A percentile compares a stretch with the other conserved stretches of the same genome.
phyloP scores from a whole-genome alignment of 2,329 filamentous ascomycete species.

The Xylariaceae sp. region DNA sequence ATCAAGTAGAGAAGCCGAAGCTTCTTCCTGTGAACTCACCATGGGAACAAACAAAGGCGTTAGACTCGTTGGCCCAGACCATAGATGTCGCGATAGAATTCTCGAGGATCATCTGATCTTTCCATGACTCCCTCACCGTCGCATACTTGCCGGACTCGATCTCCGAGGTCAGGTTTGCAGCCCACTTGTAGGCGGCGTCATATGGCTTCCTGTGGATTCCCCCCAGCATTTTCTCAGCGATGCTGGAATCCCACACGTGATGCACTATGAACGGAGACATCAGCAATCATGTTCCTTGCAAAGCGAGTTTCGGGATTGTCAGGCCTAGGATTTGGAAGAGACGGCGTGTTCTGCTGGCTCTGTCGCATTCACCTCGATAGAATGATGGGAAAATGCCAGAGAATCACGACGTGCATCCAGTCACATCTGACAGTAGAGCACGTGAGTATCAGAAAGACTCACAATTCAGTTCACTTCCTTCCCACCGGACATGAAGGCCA shows the following conservation, averaged over 20 bases:
- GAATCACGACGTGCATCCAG: not conserved
- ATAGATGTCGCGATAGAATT: conserved; percentile 53
- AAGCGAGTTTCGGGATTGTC: no score
- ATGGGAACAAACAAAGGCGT: conserved; percentile 57
- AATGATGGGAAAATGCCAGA: not conserved
- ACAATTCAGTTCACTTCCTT: conserved; percentile 51
- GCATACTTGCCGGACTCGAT: conserved; percentile 55
- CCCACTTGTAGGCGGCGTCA: conserved; percentile 50
- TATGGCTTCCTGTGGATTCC: conserved; percentile 47
- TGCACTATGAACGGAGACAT: conserved; percentile 41
- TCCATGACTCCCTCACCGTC: conserved; percentile 47
- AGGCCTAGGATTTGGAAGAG: no score
- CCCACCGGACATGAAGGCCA: conserved; percentile 60
- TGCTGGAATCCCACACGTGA: conserved; percentile 68
- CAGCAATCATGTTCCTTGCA: not conserved
- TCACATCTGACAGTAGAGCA: no score
- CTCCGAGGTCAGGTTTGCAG: conserved; percentile 47
- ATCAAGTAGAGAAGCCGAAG: not conserved
- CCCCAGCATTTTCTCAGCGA: conserved; percentile 61
- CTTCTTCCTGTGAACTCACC: conserved; percentile 37
- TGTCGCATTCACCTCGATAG: no score
- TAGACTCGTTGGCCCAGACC: conserved; percentile 60
- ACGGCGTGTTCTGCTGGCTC: no score
- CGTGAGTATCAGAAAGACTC: not conserved
- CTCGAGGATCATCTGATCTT: conserved; percentile 50